Evolutionary conservation across 441 rosid species (phyloP), one percentile per base, ranked within the genome.

Genomic region (Hura crepitans): DNA sequence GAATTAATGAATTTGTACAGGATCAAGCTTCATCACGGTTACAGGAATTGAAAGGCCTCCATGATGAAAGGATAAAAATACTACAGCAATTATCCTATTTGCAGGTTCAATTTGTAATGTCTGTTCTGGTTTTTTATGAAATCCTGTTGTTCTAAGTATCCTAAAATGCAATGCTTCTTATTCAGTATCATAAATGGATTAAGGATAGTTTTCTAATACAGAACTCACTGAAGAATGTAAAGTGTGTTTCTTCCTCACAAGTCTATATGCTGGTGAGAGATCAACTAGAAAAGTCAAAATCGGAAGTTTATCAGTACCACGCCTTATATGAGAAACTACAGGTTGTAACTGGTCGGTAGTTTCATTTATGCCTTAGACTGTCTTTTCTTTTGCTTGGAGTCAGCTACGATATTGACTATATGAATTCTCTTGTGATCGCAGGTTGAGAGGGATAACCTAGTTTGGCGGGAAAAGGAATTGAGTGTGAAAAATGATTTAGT

Each of bases 401-500:
- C 78, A 25, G 75, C 68, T 84, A 66, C 73, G 61, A 72, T 71
- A 77, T 77, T 84, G 77, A 84, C 73, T 70, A 31, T 71, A 30
- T 62, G 63, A 58, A 73, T 55, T 57, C 68, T 46, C n/a, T 22
- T 67, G 58, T 74, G 70, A 62, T 78, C 77, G 66, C 78, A 96
- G 99, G 93, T 83, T 73, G 98, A 96, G 75, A 96, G 86, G 87
- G 98, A 91, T 74, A 83, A 72, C 71, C 84, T 93, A 75, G 72
- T 77, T 49, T 96, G 98, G 99, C 85, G 83, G 81, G 99, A 93
- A 79, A 81, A 75, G 77, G 98, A 93, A 83, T 70, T 93, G 82
- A 85, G 74, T 75, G 73, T 91, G 60, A 91, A 90, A 85, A 83
- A 61, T 75, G 99, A 96, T 70, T 73, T 93, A 31, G 76, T 69